Evolutionary conservation across 2,329 filamentous ascomycete genomes (phyloP).

Genomic region (Penicillium crustosum): DNA sequence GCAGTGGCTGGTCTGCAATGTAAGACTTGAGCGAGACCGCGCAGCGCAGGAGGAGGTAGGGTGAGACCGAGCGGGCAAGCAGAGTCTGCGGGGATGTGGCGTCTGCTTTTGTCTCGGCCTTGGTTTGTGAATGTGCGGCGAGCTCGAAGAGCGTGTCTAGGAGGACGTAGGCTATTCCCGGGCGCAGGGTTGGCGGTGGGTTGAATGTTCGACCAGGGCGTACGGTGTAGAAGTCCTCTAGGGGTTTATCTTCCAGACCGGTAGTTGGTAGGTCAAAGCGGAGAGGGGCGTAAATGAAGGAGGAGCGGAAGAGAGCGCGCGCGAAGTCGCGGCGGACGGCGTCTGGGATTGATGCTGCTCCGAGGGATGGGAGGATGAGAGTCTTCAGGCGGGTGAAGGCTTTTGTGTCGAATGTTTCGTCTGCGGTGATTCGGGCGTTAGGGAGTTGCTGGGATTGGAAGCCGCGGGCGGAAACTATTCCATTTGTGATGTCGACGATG

Average conservation of each 20-base stretch:
- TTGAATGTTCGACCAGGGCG: slow-evolving; percentile 73
- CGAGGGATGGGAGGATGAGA: slow-evolving; percentile 73
- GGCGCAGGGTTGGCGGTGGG: slow-evolving; percentile 62
- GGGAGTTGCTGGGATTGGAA: slow-evolving; percentile 45
- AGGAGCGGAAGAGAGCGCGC: slow-evolving; percentile 74
- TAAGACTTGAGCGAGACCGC: slow-evolving; percentile 80
- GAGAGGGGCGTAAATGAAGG: slow-evolving; percentile 73
- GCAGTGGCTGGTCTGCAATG: slow-evolving; percentile 84
- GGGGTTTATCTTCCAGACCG: slow-evolving; percentile 48
- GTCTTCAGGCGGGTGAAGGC: slow-evolving; percentile 66
- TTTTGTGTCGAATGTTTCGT: slow-evolving; percentile 78
- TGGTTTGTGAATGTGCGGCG: slow-evolving; percentile 54
- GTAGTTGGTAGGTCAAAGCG: slow-evolving; percentile 57
- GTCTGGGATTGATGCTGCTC: slow-evolving; percentile 64
- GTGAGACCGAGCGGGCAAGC: slow-evolving; percentile 73
- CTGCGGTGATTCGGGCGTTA: slow-evolving; percentile 54
- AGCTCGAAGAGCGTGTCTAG: slow-evolving; percentile 76
- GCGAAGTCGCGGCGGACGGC: slow-evolving; percentile 68
- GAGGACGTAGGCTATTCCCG: slow-evolving; percentile 75
- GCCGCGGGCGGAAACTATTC: slow-evolving; percentile 68
- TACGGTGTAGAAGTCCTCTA: slow-evolving; percentile 62
- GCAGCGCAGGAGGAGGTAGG: slow-evolving; percentile 78
- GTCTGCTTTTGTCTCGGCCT: background rate
- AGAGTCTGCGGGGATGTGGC: slow-evolving; percentile 44
- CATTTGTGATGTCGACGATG: slow-evolving; percentile 64